Conservation (phyloP, 768 basidiomycete genomes). For the Phlegmacium glaucopus region DNA sequence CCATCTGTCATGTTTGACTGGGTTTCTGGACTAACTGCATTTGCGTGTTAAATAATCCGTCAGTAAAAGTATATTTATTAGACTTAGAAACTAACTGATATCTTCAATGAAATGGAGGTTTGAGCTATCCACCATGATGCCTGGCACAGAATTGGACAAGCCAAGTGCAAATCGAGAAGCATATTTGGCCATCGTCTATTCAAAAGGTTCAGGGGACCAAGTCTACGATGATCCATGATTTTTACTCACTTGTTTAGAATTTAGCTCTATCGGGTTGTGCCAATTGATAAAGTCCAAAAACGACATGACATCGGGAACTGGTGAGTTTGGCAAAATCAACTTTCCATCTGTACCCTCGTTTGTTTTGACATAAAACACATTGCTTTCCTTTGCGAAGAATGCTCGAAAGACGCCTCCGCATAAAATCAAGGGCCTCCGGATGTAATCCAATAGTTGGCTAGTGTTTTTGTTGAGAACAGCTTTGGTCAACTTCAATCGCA, state of each 20-base stretch:
- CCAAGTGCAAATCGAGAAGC: slow-evolving; percentile 58
- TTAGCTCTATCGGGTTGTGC: slow-evolving; percentile 49
- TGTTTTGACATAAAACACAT: slow-evolving; percentile 52
- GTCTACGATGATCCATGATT: neutral
- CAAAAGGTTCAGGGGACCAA: neutral
- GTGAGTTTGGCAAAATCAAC: slow-evolving; percentile 10
- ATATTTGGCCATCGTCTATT: slow-evolving; percentile 64
- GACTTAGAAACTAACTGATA: slow-evolving; percentile 35
- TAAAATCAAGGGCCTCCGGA: slow-evolving; percentile 50
- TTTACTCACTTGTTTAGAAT: slow-evolving; percentile 45
- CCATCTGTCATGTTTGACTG: slow-evolving; percentile 56
- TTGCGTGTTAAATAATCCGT: neutral
- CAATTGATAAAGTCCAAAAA: slow-evolving; percentile 49
- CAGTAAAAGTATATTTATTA: neutral
- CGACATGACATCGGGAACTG: slow-evolving; percentile 27
- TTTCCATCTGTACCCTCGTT: slow-evolving; percentile 37
- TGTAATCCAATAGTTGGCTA: slow-evolving; percentile 35
- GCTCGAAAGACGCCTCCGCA: slow-evolving; percentile 53
- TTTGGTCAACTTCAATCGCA: slow-evolving; percentile 46
- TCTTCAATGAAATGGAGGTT: slow-evolving; percentile 43
- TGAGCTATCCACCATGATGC: slow-evolving; percentile 32
- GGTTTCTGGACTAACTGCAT: slow-evolving; percentile 24
- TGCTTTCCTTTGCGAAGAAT: slow-evolving; percentile 59
- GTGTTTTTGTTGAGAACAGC: slow-evolving; percentile 26
- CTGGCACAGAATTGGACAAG: slow-evolving; percentile 63